A percentile compares a stretch with the other conserved stretches of the same genome.
Conservation (phyloP, 164 flowering plant species). For the Vitis cinerea region DNA sequence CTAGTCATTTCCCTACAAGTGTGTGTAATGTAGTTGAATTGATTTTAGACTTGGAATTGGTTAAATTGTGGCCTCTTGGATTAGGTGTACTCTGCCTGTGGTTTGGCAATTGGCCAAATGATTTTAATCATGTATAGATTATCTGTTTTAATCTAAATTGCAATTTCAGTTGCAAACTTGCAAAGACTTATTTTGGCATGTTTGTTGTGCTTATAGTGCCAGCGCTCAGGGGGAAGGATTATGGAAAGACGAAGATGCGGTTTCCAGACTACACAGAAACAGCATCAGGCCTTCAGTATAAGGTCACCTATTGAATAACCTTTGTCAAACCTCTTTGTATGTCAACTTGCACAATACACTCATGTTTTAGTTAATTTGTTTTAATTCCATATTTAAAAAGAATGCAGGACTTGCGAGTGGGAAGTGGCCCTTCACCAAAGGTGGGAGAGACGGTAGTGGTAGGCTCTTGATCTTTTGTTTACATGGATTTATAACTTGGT, state of each 20-base stretch:
- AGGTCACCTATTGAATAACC: conserved; percentile 32
- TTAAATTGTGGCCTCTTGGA: no score
- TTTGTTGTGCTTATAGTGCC: conserved; percentile 59
- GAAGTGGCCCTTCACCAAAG: conserved; percentile 82
- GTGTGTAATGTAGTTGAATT: no score
- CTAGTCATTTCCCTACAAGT: no score
- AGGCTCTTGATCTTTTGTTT: conserved; percentile 20
- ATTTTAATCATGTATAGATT: no score
- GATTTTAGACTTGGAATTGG: no score
- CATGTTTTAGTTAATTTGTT: not conserved
- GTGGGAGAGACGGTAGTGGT: conserved; percentile 94
- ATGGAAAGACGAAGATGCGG: conserved; percentile 87
- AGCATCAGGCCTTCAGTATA: conserved; percentile 85
- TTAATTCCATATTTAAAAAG: conserved; percentile 21
- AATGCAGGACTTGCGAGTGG: conserved; percentile 83
- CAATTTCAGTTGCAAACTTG: not conserved
- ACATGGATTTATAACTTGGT: no score
- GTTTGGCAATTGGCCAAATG: no score
- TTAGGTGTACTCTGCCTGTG: no score
- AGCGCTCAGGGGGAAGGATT: conserved; percentile 86
- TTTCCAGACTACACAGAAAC: conserved; percentile 85
- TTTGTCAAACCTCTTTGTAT: not conserved
- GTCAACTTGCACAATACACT: no score
- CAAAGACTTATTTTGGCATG: conserved; percentile 17
- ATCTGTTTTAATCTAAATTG: no score